phyloP scores from a whole-genome alignment of 2,329 filamentous ascomycete species.

The Botrytis cinerea region DNA sequence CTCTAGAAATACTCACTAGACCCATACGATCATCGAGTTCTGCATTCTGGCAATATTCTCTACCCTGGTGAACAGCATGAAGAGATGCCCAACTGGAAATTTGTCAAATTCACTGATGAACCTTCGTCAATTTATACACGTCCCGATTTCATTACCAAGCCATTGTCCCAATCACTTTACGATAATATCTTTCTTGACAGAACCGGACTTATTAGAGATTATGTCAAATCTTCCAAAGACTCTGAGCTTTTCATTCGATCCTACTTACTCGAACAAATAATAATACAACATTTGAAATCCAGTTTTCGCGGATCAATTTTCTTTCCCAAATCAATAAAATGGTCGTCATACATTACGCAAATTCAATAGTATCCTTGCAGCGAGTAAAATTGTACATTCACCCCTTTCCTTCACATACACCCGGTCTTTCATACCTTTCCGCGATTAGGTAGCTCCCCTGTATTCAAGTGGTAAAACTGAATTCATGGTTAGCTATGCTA shows the following conservation, averaged over 20 bases:
- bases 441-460: neutral
- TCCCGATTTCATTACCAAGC: neutral
- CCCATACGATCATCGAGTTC: neutral
- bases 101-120: neutral
- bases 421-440: neutral
- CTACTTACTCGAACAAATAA: neutral
- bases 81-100: neutral
- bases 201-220: neutral
- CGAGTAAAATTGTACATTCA: neutral
- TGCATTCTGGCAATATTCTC: neutral
- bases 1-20: neutral
- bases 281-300: neutral
- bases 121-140: neutral
- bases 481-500: neutral
- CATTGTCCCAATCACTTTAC: neutral
- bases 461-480: constrained; percentile 19
- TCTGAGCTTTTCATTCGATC: neutral
- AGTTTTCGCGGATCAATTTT: neutral
- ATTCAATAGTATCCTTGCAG: neutral
- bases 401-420: neutral
- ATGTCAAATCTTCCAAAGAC: neutral
- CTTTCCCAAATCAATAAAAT: neutral
- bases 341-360: neutral
- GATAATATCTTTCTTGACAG: neutral
- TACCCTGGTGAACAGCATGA: neutral